A percentile compares a stretch with the other conserved stretches of the same genome.
phyloP scores from a whole-genome alignment of 192 early-diverging fungal genomes.

The Backusella circina region DNA sequence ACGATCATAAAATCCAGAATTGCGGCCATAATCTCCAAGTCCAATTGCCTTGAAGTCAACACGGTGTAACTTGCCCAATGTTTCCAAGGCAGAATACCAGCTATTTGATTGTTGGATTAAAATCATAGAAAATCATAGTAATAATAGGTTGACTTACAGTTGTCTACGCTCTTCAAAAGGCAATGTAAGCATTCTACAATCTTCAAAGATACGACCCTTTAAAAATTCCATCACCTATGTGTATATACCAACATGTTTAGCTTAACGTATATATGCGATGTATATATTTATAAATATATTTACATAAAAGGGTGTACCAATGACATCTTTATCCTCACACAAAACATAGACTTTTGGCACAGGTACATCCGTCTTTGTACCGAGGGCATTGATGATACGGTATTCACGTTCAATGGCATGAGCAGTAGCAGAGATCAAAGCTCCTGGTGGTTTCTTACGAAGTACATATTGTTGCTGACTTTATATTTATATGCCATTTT shows the following conservation, averaged over 20 bases:
- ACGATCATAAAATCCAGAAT: slow-evolving; percentile 75
- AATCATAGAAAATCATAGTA: neutral
- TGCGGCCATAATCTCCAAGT: slow-evolving; percentile 66
- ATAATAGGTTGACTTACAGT: slow-evolving; percentile 37
- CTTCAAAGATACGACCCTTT: slow-evolving; percentile 82
- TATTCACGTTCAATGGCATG: slow-evolving; percentile 95
- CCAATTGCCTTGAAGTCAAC: slow-evolving; percentile 66
- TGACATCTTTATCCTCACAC: slow-evolving; percentile 79
- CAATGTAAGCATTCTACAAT: slow-evolving; percentile 54
- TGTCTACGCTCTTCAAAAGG: slow-evolving; percentile 45
- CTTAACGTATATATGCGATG: neutral
- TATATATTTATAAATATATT: neutral
- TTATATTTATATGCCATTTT: neutral
- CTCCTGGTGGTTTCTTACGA: slow-evolving; percentile 91
- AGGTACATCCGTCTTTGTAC: slow-evolving; percentile 70
- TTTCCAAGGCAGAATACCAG: slow-evolving; percentile 71
- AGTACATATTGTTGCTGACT: slow-evolving; percentile 73
- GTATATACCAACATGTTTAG: neutral
- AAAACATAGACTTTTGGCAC: slow-evolving; percentile 86
- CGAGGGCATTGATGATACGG: slow-evolving; percentile 74
- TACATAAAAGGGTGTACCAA: slow-evolving; percentile 94
- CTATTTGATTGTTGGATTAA: slow-evolving; percentile 24
- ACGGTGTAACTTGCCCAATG: slow-evolving; percentile 76
- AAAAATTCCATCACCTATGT: slow-evolving; percentile 87
- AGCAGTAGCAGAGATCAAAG: slow-evolving; percentile 79